Percentiles rank a stretch among this genome's conserved stretches.
Evolutionary conservation across 208 protist genomes (phyloP).

Genomic region (Phytomonas sp.): DNA sequence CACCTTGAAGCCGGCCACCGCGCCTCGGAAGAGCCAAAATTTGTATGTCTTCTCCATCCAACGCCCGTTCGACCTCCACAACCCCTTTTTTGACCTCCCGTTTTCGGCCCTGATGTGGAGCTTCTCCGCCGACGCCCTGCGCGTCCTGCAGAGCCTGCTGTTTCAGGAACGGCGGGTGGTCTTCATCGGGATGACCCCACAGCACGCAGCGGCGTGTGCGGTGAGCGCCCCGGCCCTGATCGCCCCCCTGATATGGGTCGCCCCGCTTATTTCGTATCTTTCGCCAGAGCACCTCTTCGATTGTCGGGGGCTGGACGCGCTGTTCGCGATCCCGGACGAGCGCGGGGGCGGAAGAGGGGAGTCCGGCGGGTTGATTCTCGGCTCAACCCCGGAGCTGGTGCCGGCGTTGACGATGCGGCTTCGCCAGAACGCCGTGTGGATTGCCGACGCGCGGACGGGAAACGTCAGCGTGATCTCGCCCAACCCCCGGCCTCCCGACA

Average conservation of each 20-base stretch:
- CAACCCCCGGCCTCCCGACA: conserved; percentile 11
- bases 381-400: conserved; percentile 48
- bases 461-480: conserved; percentile 32
- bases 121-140: conserved; percentile 59
- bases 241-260: conserved; percentile 44
- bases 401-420: conserved; percentile 43
- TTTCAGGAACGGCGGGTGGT: conserved; percentile 49
- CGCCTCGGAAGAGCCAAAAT: conserved; percentile 10
- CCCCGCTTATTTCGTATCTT: conserved; percentile 53
- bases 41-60: conserved; percentile 20
- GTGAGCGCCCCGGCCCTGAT: conserved; percentile 48
- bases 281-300: conserved; percentile 16
- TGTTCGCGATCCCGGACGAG: not conserved
- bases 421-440: conserved; percentile 26
- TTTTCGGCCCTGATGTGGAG: conserved; percentile 44
- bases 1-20: conserved; percentile 6
- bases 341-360: conserved; percentile 8
- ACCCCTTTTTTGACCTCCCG: conserved; percentile 38
- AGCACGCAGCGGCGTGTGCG: conserved; percentile 75
- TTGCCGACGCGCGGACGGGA: conserved; percentile 63
- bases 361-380: conserved; percentile 39
- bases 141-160: conserved; percentile 60
- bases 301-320: not conserved
- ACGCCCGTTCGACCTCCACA: conserved; percentile 32
- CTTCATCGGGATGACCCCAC: conserved; percentile 56